These are phyloP conservation scores for Hippophae gyantsensis DNA, from an alignment of 306 rosid genomes.

Conservation along the genomic window DNA sequence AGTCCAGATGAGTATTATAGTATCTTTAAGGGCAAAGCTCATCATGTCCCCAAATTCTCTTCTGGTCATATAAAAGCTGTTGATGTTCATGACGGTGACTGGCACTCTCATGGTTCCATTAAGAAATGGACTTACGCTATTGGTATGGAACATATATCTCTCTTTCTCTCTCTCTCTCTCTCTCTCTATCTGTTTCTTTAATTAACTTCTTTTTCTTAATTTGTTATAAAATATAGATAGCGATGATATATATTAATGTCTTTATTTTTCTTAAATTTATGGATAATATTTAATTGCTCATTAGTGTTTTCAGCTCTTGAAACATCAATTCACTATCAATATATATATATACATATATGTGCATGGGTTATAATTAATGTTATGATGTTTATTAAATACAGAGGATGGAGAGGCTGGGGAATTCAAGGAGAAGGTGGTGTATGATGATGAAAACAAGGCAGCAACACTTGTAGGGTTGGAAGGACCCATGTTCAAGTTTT, in stretches of 20 bases:
- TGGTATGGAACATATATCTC: slow-evolving; percentile 7
- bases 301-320: too few species aligned
- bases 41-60: slow-evolving; percentile 16
- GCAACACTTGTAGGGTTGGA: neutral
- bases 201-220: too few species aligned
- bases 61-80: slow-evolving; percentile 14
- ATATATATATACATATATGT: too few species aligned
- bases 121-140: slow-evolving; percentile 29
- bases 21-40: slow-evolving; percentile 8
- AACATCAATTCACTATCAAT: too few species aligned
- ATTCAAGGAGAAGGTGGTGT: slow-evolving; percentile 17
- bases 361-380: neutral
- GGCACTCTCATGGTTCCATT: slow-evolving; percentile 37
- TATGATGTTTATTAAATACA: neutral
- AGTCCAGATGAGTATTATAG: slow-evolving; percentile 19
- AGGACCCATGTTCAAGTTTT: neutral
- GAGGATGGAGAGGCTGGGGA: neutral
- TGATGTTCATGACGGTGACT: slow-evolving; percentile 44
- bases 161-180: neutral
- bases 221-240: too few species aligned
- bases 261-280: too few species aligned
- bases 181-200: too few species aligned
- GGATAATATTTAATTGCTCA: too few species aligned
- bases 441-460: slow-evolving; percentile 7
- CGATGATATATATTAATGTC: too few species aligned